phyloP scores from a whole-genome alignment of 768 basidiomycete genomes.

The Gelatoporia subvermispora region DNA sequence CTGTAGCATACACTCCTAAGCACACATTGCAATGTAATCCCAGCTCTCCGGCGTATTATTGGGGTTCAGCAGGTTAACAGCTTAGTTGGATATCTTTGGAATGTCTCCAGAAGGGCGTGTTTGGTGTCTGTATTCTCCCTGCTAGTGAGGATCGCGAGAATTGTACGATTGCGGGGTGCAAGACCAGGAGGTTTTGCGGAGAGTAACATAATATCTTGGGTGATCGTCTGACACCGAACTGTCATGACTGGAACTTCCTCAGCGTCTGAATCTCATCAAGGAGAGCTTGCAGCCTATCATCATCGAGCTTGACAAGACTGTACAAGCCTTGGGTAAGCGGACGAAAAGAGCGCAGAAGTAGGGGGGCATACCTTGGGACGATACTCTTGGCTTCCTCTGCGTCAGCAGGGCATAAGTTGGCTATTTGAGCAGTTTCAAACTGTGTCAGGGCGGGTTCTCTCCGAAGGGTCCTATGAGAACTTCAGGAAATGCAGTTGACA shows the following conservation, averaged over 20 bases:
- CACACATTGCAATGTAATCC: too few species aligned
- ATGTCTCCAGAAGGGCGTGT: too few species aligned
- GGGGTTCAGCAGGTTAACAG: too few species aligned
- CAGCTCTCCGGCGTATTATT: too few species aligned
- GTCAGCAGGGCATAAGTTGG: constrained; percentile 83
- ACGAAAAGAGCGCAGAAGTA: not conserved
- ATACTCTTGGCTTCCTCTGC: constrained; percentile 91
- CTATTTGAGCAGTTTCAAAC: constrained; percentile 91
- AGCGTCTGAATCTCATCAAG: constrained; percentile 87
- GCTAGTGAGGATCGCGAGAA: too few species aligned
- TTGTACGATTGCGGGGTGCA: too few species aligned
- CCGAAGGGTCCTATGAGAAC: constrained; percentile 58
- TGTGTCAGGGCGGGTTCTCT: constrained; percentile 78
- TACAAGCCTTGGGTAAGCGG: not conserved
- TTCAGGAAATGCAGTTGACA: not conserved
- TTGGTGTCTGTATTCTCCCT: too few species aligned
- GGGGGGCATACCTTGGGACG: constrained; percentile 64
- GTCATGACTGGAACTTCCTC: constrained; percentile 84
- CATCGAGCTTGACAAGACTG: constrained; percentile 84
- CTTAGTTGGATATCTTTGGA: too few species aligned
- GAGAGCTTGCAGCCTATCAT: constrained; percentile 76
- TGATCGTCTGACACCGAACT: too few species aligned
- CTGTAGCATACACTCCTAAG: too few species aligned
- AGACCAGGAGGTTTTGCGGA: too few species aligned
- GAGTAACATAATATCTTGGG: too few species aligned